phyloP scores from a whole-genome alignment of 2,329 filamentous ascomycete species.

The Diplodia sapinea region DNA sequence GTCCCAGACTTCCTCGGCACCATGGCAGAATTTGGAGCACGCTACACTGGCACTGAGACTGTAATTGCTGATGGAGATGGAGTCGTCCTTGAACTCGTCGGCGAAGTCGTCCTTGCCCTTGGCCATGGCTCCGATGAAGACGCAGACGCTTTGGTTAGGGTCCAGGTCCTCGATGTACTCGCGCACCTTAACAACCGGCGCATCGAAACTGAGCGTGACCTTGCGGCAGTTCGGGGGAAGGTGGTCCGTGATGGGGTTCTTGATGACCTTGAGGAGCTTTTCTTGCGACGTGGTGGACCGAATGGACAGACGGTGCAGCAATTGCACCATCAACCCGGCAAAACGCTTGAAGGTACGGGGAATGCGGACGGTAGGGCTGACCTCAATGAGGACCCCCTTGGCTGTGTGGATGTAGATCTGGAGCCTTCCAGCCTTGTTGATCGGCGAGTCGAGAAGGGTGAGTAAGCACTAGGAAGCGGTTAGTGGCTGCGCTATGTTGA shows the following conservation, averaged over 20 bases:
- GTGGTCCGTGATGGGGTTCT: slow-evolving; percentile 97
- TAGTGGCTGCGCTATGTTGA: slow-evolving; percentile 26
- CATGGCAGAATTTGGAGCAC: slow-evolving; percentile 99
- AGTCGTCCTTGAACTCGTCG: slow-evolving; percentile 91
- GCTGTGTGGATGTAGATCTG: slow-evolving; percentile 99
- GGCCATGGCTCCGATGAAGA: slow-evolving; percentile 98
- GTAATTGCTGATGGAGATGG: slow-evolving; percentile 98
- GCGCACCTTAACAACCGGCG: slow-evolving; percentile 81
- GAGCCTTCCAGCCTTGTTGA: slow-evolving; percentile 97
- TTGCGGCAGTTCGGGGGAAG: slow-evolving; percentile 97
- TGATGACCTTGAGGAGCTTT: slow-evolving; percentile 95
- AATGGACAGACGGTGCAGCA: slow-evolving; percentile 93
- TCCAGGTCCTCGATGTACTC: slow-evolving; percentile 85
- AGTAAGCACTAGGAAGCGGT: slow-evolving; percentile 77
- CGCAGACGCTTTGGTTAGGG: slow-evolving; percentile 89
- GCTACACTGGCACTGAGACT: slow-evolving; percentile 96
- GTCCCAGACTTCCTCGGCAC: slow-evolving; percentile 94
- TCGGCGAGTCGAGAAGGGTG: slow-evolving; percentile 93
- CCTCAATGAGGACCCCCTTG: slow-evolving; percentile 95
- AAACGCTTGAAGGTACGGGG: slow-evolving; percentile 99
- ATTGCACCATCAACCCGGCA: slow-evolving; percentile 96
- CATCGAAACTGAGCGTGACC: slow-evolving; percentile 94
- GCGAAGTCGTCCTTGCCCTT: slow-evolving; percentile 96
- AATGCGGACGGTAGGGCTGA: slow-evolving; percentile 96
- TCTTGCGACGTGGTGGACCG: slow-evolving; percentile 96